A percentile compares a stretch with the other conserved stretches of the same genome.
These are phyloP conservation scores for Mycena vitilis DNA, from an alignment of 768 basidiomycete genomes.

Conservation along the genomic window DNA sequence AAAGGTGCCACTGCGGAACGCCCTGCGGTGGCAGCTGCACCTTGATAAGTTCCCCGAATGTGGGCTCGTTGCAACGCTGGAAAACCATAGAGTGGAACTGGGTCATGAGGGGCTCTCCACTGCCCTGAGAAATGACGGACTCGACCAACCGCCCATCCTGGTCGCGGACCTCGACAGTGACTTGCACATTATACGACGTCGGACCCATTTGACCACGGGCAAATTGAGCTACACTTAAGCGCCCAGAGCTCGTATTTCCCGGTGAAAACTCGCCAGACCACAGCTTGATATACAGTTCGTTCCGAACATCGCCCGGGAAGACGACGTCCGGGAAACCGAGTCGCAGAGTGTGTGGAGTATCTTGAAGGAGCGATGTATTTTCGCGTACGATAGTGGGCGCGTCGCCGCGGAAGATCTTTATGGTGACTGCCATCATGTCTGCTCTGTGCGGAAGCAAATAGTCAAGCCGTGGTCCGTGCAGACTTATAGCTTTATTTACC, in stretches of 20 bases:
- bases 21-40: constrained; percentile 76
- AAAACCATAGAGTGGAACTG: constrained; percentile 94
- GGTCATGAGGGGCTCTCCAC: constrained; percentile 83
- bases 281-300: constrained; percentile 95
- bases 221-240: constrained; percentile 72
- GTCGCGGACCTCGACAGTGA: constrained; percentile 88
- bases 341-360: constrained; percentile 83
- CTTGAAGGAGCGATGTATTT: constrained; percentile 85
- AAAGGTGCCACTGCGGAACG: constrained; percentile 87
- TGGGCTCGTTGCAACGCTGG: constrained; percentile 87
- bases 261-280: constrained; percentile 92
- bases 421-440: constrained; percentile 85
- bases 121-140: constrained; percentile 81
- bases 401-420: constrained; percentile 91
- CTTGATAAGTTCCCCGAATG: constrained; percentile 94
- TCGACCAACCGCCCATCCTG: constrained; percentile 76
- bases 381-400: constrained; percentile 79
- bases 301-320: constrained; percentile 91
- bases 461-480: neutral
- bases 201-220: constrained; percentile 68
- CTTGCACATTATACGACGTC: constrained; percentile 80
- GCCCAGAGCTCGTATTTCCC: constrained; percentile 58
- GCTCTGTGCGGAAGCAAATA: constrained; percentile 62
- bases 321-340: constrained; percentile 97
- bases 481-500: constrained; percentile 57